Evolutionary conservation across 805 yeast genomes (phyloP), one percentile per base, ranked within the genome.

Genomic region (Saturnispora hagleri): DNA sequence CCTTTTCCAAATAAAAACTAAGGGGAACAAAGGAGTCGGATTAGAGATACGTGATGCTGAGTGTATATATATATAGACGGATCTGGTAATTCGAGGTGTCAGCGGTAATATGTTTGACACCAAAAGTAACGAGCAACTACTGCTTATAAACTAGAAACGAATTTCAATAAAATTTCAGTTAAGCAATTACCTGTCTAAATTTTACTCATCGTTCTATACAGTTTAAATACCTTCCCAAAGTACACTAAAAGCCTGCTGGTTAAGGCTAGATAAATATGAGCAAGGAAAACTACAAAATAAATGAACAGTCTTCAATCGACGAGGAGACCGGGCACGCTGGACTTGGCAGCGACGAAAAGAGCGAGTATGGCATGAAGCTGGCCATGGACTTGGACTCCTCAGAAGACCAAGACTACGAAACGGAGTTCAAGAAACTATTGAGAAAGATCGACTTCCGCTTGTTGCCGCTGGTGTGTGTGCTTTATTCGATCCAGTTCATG

Each of bases 371-470:
- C 15, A 13, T 13, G 15, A 31, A 31, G 13, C 34, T 31, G 5
- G 34, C 15, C 34, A 31, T 31, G 15, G 34, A 31, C 15, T 13
- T 31, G 34, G 34, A 31, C 34, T 31, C 34, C 5, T 31, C 34
- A 31, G 34, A 31, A 10, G 40, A 20, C 20, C 15, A 42, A 15
- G 38, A 26, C 5, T n/a, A 41, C 33, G 46, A 43, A n/a, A 45
- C 28, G 18, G 51, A 51, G 27, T 46, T 46, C n/a, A 57, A 38
- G 9, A 54, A 51, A 28, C 34, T 56, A n/a, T 28, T 55, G 2
- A 58, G 69, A 47, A 71, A 68, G 55, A 55, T 72, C 20, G 75
- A 73, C 57, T 51, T 47, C 48, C 59, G 65, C 46, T 53, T 72
- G 53, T 54, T 72, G 54, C 71, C 69, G 28, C 48, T 68, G 12